Evolutionary conservation across 306 rosid species (phyloP).

Genomic region (Fagus crenata): DNA sequence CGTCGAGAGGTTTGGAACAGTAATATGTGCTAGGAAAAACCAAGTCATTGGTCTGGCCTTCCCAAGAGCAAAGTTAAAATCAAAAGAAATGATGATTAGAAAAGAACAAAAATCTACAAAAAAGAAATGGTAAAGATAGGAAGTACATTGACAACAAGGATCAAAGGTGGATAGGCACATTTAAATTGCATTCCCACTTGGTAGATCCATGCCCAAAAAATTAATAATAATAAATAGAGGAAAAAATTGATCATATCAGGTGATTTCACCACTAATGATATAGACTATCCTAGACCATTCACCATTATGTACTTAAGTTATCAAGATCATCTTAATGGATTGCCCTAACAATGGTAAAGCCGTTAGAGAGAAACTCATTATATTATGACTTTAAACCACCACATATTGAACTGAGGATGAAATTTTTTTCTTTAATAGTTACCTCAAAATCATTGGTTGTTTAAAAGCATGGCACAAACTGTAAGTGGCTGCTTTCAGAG

Average conservation of each 20-base stretch:
- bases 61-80: conserved; percentile 32
- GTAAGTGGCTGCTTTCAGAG: conserved; percentile 59
- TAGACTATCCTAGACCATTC: background rate
- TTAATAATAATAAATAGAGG: background rate
- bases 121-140: conserved; percentile 9
- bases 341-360: background rate
- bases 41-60: conserved; percentile 78
- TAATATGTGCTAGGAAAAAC: conserved; percentile 75
- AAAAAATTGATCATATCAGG: background rate
- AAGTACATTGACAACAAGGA: background rate
- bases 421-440: conserved; percentile 18
- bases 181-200: background rate
- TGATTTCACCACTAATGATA: background rate
- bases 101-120: background rate
- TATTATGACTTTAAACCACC: conserved; percentile 8
- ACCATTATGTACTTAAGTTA: background rate
- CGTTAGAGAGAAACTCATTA: background rate
- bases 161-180: background rate
- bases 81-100: conserved; percentile 27
- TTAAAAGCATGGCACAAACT: conserved; percentile 58
- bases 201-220: background rate
- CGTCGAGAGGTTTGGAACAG: conserved; percentile 72
- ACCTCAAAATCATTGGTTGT: conserved; percentile 84
- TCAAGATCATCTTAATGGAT: background rate
- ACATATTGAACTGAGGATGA: background rate